Evolutionary conservation across 768 basidiomycete genomes (phyloP).

Genomic region (Agrocybe pediades): DNA sequence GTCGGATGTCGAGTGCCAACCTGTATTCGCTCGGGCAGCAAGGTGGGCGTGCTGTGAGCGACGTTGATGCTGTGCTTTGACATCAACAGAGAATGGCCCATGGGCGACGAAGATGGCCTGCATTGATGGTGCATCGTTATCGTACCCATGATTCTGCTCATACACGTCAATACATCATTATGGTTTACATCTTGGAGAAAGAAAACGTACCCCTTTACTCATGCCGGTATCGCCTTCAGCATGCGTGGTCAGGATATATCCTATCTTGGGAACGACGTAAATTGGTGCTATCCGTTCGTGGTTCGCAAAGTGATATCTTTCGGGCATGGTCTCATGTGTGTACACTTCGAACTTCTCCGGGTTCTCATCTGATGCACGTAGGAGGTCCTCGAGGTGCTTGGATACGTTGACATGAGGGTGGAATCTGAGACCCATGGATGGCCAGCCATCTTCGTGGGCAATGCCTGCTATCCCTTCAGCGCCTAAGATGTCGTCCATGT

Average conservation of each 20-base stretch:
- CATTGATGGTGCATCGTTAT: conserved; percentile 78
- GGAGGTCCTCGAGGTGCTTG: conserved; percentile 55
- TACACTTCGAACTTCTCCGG: conserved; percentile 76
- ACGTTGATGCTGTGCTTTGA: conserved; percentile 56
- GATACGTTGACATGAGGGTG: conserved; percentile 53
- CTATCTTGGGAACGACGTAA: conserved; percentile 80
- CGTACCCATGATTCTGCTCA: conserved; percentile 84
- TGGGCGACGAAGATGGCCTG: conserved; percentile 90
- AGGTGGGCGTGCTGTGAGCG: conserved; percentile 16
- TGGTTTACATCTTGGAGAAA: background rate
- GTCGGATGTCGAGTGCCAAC: conserved; percentile 69
- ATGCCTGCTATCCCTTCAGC: conserved; percentile 59
- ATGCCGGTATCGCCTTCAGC: conserved; percentile 60
- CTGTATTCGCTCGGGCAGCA: conserved; percentile 32
- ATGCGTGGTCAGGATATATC: conserved; percentile 75
- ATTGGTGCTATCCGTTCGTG: conserved; percentile 85
- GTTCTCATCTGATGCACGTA: conserved; percentile 51
- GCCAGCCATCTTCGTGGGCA: conserved; percentile 87
- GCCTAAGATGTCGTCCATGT: conserved; percentile 81
- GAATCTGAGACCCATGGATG: conserved; percentile 86
- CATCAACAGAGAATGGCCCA: conserved; percentile 78
- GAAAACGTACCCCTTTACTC: conserved; percentile 76
- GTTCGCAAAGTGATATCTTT: conserved; percentile 72
- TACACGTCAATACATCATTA: background rate
- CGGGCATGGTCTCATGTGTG: conserved; percentile 80